Conservation (phyloP, 768 basidiomycete genomes). For the Calvatia gigantea region DNA sequence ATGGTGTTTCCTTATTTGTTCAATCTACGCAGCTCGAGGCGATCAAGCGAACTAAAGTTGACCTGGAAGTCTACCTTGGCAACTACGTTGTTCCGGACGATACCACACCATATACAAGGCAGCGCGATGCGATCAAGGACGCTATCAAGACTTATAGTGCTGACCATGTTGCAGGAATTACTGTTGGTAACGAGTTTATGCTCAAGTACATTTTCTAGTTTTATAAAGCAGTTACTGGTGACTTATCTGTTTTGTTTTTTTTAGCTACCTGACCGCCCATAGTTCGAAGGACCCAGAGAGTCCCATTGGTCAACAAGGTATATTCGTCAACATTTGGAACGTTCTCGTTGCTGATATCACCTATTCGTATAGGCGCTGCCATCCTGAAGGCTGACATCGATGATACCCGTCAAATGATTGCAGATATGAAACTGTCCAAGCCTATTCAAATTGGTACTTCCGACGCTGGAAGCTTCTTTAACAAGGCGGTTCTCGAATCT, state of each 20-base stretch:
- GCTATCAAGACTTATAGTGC: conserved; percentile 78
- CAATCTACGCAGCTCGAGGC: conserved; percentile 64
- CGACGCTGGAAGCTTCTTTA: conserved; percentile 87
- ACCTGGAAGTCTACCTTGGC: conserved; percentile 76
- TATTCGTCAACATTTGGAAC: background rate
- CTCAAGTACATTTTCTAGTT: conserved; percentile 50
- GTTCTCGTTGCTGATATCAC: background rate
- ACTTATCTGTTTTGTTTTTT: background rate
- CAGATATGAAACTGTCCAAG: conserved; percentile 55
- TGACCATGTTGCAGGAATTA: conserved; percentile 73
- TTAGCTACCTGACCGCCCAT: conserved; percentile 56
- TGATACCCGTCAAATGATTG: conserved; percentile 55
- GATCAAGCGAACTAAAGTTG: conserved; percentile 82
- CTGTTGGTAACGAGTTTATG: conserved; percentile 91
- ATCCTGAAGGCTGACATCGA: conserved; percentile 62
- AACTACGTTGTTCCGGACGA: conserved; percentile 64
- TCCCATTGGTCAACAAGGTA: conserved; percentile 44
- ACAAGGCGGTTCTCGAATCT: conserved; percentile 52
- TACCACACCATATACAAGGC: conserved; percentile 61
- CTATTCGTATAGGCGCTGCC: conserved; percentile 41
- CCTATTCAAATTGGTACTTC: conserved; percentile 72
- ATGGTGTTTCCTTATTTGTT: background rate
- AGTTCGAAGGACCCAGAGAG: conserved; percentile 54
- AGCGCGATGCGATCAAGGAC: conserved; percentile 58
- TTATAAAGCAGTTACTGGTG: background rate